These are phyloP conservation scores for Edaphochlamys debaryana DNA, from an alignment of 139 green algal species.

Conservation along the genomic window DNA sequence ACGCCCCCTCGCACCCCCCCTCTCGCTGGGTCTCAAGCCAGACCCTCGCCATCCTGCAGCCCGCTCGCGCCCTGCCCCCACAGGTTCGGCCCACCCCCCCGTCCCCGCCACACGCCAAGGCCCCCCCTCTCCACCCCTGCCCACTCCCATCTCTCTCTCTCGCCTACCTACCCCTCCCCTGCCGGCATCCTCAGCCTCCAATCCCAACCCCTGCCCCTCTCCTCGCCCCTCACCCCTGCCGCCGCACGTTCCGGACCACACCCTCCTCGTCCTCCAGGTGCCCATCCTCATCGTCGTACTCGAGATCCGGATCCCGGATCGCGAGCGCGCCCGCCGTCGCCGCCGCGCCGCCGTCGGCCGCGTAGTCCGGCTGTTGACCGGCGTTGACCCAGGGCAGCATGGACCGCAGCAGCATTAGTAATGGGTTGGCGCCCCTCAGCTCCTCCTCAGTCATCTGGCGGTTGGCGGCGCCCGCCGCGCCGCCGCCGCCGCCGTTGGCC, in stretches of 20 bases:
- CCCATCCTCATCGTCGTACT: constrained; percentile 37
- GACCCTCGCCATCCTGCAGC: too few relatives aligned
- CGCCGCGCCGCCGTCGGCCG: neutral
- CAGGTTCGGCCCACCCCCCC: too few relatives aligned
- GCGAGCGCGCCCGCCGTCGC: neutral
- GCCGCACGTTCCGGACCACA: constrained; percentile 22
- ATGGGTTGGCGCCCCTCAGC: constrained; percentile 57
- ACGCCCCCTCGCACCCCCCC: too few relatives aligned
- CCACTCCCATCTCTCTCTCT: neutral
- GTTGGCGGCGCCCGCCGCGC: neutral
- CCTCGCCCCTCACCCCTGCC: neutral
- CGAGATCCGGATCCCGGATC: neutral
- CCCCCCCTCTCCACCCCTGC: too few relatives aligned
- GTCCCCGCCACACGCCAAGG: too few relatives aligned
- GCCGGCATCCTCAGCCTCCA: too few relatives aligned
- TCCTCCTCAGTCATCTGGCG: constrained; percentile 24
- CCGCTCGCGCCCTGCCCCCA: too few relatives aligned
- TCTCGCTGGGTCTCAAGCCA: too few relatives aligned
- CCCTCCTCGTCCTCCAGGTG: constrained; percentile 32
- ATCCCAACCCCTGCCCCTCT: neutral
- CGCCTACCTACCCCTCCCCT: too few relatives aligned
- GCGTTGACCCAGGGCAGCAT: constrained; percentile 85
- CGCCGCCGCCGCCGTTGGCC: neutral
- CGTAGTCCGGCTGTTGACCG: constrained; percentile 73
- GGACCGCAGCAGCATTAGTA: constrained; percentile 78